These are phyloP conservation scores for Suhomyces canberraensis DNA, from an alignment of 805 yeast genomes.

Conservation along the genomic window DNA sequence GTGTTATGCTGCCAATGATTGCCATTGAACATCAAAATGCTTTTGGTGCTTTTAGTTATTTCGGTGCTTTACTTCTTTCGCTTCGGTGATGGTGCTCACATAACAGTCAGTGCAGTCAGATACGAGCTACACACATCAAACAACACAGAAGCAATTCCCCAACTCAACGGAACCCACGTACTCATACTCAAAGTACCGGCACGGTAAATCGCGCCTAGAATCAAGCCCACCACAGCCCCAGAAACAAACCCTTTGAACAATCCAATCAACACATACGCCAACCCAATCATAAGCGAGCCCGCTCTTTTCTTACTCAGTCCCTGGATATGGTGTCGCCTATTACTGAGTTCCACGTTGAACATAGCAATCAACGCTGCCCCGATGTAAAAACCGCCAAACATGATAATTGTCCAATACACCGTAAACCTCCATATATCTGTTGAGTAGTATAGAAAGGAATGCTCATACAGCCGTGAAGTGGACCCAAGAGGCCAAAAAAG, in stretches of 20 bases:
- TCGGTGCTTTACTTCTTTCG: no score
- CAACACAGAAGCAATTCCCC: slow-evolving; percentile 67
- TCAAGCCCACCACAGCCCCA: slow-evolving; percentile 75
- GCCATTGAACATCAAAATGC: no score
- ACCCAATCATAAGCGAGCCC: slow-evolving; percentile 41
- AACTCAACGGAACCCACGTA: slow-evolving; percentile 90
- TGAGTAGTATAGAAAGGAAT: slow-evolving; percentile 63
- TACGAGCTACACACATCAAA: slow-evolving; percentile 67
- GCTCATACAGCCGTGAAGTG: slow-evolving; percentile 34
- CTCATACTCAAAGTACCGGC: slow-evolving; percentile 86
- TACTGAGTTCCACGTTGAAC: slow-evolving; percentile 20
- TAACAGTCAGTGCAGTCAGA: slow-evolving; percentile 44
- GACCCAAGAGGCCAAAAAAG: slow-evolving; percentile 64
- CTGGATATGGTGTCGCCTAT: slow-evolving; percentile 14
- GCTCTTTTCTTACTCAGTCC: slow-evolving; percentile 8
- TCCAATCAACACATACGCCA: slow-evolving; percentile 51
- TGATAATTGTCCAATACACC: slow-evolving; percentile 72
- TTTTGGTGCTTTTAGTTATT: no score
- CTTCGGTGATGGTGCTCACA: no score
- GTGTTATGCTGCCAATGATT: no score
- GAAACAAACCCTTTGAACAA: slow-evolving; percentile 61
- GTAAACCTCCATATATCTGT: slow-evolving; percentile 82
- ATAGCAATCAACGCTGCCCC: slow-evolving; percentile 63
- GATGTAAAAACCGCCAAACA: slow-evolving; percentile 59
- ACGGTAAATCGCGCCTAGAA: slow-evolving; percentile 70